Evolutionary conservation across 1,284 basidiomycete genomes (phyloP).

Genomic region (Sanguinoderma infundibulare): DNA sequence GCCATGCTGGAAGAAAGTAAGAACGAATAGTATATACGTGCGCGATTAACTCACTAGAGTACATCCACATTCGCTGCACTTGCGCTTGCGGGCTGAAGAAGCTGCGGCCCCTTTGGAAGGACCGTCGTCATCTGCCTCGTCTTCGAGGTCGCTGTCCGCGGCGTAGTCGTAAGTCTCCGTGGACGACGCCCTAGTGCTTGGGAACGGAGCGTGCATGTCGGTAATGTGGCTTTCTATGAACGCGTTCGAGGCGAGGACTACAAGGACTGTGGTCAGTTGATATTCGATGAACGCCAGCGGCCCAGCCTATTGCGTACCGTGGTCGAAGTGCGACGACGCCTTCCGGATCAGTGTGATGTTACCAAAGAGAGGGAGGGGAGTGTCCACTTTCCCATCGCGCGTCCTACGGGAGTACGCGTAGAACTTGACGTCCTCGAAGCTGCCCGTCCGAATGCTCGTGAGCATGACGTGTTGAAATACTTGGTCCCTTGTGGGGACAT

Average conservation of each 20-base stretch:
- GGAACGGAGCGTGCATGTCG: constrained; percentile 18
- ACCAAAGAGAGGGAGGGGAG: constrained; percentile 1
- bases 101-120: too few relatives aligned
- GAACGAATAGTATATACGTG: too few relatives aligned
- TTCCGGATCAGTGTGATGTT: constrained; percentile 12
- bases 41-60: too few relatives aligned
- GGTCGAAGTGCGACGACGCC: constrained; percentile 15
- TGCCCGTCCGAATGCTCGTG: background rate
- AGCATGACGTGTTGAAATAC: constrained; percentile 5
- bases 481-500: too few relatives aligned
- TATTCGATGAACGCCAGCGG: background rate
- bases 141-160: constrained; percentile 9
- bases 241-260: constrained; percentile 24
- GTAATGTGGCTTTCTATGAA: constrained; percentile 20
- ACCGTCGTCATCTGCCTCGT: constrained; percentile 9
- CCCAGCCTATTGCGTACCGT: background rate
- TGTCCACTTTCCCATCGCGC: constrained; percentile 1
- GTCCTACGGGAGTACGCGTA: constrained; percentile 14
- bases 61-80: too few relatives aligned
- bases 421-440: constrained; percentile 21
- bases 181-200: background rate
- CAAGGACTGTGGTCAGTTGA: background rate
- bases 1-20: too few relatives aligned
- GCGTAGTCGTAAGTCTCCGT: constrained; percentile 12
- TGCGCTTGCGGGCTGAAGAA: too few relatives aligned